A percentile compares a stretch with the other conserved stretches of the same genome.
phyloP scores from a whole-genome alignment of 2,329 filamentous ascomycete genomes.

The Dichotomopilus funicola region DNA sequence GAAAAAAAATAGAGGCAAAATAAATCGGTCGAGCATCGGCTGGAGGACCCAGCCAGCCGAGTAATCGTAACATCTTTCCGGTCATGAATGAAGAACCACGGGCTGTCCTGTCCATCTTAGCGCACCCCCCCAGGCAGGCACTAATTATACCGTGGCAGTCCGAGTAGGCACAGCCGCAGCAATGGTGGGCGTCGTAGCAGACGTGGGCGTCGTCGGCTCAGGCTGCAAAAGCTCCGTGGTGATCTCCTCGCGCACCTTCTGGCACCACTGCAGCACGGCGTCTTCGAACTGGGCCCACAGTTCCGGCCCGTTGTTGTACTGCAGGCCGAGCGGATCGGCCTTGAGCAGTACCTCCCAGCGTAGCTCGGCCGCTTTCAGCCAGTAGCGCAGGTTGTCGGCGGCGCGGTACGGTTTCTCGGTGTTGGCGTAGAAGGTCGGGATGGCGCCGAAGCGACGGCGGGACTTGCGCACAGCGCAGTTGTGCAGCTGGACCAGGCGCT shows the following conservation, averaged over 20 bases:
- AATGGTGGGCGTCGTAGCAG: neutral
- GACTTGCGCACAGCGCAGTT: conserved; percentile 84
- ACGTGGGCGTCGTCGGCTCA: neutral
- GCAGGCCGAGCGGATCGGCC: conserved; percentile 79
- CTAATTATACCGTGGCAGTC: neutral
- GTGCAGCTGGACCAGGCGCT: conserved; percentile 78
- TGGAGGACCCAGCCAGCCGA: neutral
- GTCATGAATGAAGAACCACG: conserved; percentile 12
- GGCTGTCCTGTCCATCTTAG: neutral
- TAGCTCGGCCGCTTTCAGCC: conserved; percentile 92
- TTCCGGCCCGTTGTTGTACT: conserved; percentile 62
- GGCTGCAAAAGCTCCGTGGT: conserved; percentile 51
- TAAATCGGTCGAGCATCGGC: neutral
- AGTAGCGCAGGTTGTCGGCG: conserved; percentile 90
- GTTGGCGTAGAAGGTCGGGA: conserved; percentile 85
- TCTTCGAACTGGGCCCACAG: conserved; percentile 79
- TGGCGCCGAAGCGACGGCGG: conserved; percentile 78
- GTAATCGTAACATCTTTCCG: conserved; percentile 21
- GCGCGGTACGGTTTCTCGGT: conserved; percentile 90
- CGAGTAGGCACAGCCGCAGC: neutral
- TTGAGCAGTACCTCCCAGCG: conserved; percentile 83
- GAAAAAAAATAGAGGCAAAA: neutral
- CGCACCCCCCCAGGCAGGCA: neutral
- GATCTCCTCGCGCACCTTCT: conserved; percentile 75
- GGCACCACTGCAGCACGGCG: conserved; percentile 78